A percentile compares a stretch with the other conserved stretches of the same genome.
These are phyloP conservation scores for Fusarium marasasianum DNA, from an alignment of 2,329 filamentous ascomycete species.

Conservation along the genomic window DNA sequence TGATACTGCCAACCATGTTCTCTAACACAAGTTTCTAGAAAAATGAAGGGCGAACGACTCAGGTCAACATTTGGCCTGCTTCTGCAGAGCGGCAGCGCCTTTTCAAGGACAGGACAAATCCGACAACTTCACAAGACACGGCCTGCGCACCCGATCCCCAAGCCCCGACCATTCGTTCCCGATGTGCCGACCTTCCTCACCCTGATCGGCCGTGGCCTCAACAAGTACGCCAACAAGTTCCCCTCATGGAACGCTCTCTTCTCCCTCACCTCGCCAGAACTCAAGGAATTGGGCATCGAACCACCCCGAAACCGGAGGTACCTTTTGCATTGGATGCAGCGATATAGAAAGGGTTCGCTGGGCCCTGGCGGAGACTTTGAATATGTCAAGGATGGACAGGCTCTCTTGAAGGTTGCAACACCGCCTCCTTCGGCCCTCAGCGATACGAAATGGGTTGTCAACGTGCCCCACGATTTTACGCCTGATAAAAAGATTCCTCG, in stretches of 20 bases:
- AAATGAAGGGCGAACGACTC: slow-evolving; percentile 48
- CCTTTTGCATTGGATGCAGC: slow-evolving; percentile 86
- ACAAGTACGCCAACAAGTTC: slow-evolving; percentile 85
- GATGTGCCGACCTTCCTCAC: slow-evolving; percentile 87
- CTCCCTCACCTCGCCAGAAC: slow-evolving; percentile 77
- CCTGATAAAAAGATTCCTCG: slow-evolving; percentile 44
- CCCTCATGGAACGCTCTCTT: slow-evolving; percentile 92
- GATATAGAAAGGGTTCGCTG: slow-evolving; percentile 79
- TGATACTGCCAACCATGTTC: neutral
- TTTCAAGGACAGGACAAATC: slow-evolving; percentile 49
- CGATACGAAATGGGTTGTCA: slow-evolving; percentile 63
- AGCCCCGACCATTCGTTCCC: slow-evolving; percentile 85
- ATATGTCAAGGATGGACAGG: slow-evolving; percentile 69
- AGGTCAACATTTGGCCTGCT: slow-evolving; percentile 47
- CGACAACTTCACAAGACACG: slow-evolving; percentile 57
- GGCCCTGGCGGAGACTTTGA: slow-evolving; percentile 86
- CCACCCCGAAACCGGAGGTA: slow-evolving; percentile 84
- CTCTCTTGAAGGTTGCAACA: slow-evolving; percentile 60
- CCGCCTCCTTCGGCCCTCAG: slow-evolving; percentile 48
- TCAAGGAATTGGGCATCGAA: slow-evolving; percentile 87
- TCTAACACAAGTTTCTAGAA: slow-evolving; percentile 25
- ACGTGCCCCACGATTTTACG: slow-evolving; percentile 59
- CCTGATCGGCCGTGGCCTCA: slow-evolving; percentile 88
- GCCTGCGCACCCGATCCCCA: slow-evolving; percentile 60
- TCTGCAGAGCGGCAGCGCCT: slow-evolving; percentile 45